phyloP scores from a whole-genome alignment of 495 filamentous ascomycete genomes.

The Daldinia grandis region DNA sequence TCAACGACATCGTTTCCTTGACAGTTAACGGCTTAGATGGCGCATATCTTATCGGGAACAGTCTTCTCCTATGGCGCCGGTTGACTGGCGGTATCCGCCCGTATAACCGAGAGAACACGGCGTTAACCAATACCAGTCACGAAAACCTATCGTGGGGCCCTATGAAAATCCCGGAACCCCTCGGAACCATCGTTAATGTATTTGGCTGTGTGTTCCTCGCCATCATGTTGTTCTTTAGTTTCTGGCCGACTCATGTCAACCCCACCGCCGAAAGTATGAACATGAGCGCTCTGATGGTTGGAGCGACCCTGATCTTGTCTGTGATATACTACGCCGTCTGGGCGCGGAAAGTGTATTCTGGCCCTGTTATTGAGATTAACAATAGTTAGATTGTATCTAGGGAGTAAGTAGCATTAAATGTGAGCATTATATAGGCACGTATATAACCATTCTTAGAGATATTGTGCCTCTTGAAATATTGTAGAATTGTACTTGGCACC shows the following conservation, averaged over 20 bases:
- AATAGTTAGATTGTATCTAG: background rate
- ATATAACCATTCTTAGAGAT: background rate
- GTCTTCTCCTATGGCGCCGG: constrained; percentile 52
- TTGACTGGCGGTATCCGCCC: constrained; percentile 29
- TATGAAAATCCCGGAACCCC: constrained; percentile 23
- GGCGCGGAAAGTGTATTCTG: constrained; percentile 53
- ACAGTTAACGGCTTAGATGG: constrained; percentile 52
- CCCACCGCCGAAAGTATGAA: constrained; percentile 53
- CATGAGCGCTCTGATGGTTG: constrained; percentile 53
- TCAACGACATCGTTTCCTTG: constrained; percentile 59
- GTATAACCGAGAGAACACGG: constrained; percentile 11
- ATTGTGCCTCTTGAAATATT: background rate
- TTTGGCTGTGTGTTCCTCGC: constrained; percentile 29
- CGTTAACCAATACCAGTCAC: constrained; percentile 5
- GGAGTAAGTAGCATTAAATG: background rate
- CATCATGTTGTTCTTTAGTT: constrained; percentile 52
- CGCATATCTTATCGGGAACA: constrained; percentile 56
- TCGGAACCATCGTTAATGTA: constrained; percentile 34
- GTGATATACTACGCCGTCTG: constrained; percentile 53
- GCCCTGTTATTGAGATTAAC: constrained; percentile 22
- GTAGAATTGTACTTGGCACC: background rate
- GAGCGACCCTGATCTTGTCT: constrained; percentile 55
- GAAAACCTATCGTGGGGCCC: constrained; percentile 36
- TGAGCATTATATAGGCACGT: background rate
- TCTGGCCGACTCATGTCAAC: constrained; percentile 53